phyloP scores from a whole-genome alignment of 106 monocot genomes.

The Allium fistulosum region DNA sequence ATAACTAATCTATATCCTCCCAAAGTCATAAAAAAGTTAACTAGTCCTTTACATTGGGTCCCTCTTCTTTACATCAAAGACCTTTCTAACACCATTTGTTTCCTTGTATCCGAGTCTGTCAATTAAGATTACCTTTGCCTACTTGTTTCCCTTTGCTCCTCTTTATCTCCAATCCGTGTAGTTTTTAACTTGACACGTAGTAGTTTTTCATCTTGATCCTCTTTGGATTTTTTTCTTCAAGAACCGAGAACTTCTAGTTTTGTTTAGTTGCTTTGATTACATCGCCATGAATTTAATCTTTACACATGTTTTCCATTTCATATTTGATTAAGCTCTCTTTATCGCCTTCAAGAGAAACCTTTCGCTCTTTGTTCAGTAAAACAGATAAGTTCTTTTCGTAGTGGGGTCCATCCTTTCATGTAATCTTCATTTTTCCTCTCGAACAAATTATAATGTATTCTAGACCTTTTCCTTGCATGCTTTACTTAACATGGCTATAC shows the following conservation, averaged over 20 bases:
- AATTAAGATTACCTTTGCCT: constrained; percentile 16
- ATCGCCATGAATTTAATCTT: not conserved
- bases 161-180: not conserved
- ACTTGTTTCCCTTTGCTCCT: constrained; percentile 24
- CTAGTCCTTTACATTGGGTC: no score
- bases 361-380: constrained; percentile 74
- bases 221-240: not conserved
- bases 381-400: constrained; percentile 55
- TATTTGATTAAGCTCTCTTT: not conserved
- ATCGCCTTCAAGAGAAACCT: constrained; percentile 23
- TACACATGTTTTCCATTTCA: constrained; percentile 4
- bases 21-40: constrained; percentile 9
- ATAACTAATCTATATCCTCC: constrained; percentile 44
- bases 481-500: constrained; percentile 11
- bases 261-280: not conserved
- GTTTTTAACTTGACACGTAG: constrained; percentile 6
- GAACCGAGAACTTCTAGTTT: not conserved
- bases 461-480: constrained; percentile 50
- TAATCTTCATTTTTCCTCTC: constrained; percentile 15
- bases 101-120: constrained; percentile 1
- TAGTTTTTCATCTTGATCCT: constrained; percentile 3
- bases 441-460: constrained; percentile 24
- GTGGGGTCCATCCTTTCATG: constrained; percentile 16
- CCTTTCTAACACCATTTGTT: not conserved
- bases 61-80: not conserved